Evolutionary conservation across 2,329 filamentous ascomycete species (phyloP), one percentile per base, ranked within the genome.

Genomic region (Fusarium drepaniforme): DNA sequence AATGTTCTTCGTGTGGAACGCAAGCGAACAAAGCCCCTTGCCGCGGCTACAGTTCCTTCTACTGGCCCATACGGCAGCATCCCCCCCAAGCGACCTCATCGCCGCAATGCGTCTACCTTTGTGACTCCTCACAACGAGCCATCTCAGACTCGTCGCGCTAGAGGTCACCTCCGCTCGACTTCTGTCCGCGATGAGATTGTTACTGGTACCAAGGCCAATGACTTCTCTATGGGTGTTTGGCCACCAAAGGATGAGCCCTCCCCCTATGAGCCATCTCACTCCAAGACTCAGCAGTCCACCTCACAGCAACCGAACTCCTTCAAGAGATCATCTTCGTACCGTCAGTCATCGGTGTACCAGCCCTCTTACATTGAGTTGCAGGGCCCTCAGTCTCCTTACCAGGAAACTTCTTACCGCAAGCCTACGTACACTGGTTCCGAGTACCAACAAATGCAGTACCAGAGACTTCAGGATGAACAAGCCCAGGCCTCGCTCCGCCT

Each of bases 1-100:
- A 72, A 72, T 58, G 67, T 77, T 28, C 75, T 86, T 38, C 81
- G 83, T 5, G 84, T 85, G 3, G 83, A 85, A 64, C 82, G 82
- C 13, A 85, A 85, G 76, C 76, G 79, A 37, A 75, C 79, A 15
- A 76, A 77, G 40, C 65, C 70, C 15, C 64, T 23, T 18, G 8
- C 21, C 5, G 6, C 16, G 8, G 13, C 25, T 8, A 11, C 75
- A 3, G 57, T 64, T 16, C 28, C 28, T 11, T 53, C 64, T 6
- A 30, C 37, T 0, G 30, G 61, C 0, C 56, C 71, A 0, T 51
- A 72, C 2, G 56, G 51, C 4, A 46, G 53, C 3, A 25, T 37
- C 0, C 66, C 58, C 3, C 73, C 67, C 2, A 25, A 59, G 6
- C 68, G 71, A 12, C 73, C 73, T n/a, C 46, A 69, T 25, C 65